Percentiles rank a stretch among this genome's conserved stretches.
Conservation (phyloP, 331 rosid genomes). For the Phaseolus coccineus region DNA sequence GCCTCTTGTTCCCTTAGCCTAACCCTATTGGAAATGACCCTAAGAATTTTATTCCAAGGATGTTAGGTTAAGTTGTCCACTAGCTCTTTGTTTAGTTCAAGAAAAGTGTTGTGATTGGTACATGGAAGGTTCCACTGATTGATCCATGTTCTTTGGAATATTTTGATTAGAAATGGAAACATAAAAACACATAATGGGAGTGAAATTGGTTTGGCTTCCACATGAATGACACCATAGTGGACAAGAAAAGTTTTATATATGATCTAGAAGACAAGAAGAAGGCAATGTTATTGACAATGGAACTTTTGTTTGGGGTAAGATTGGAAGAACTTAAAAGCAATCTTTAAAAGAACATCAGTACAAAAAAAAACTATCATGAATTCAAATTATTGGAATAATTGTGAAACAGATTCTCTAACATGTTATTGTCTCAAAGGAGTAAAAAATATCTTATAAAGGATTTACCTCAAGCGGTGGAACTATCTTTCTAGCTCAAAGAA, state of each 20-base stretch:
- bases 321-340: constrained; percentile 21
- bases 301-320: constrained; percentile 50
- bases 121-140: constrained; percentile 42
- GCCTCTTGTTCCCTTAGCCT: constrained; percentile 45
- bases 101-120: constrained; percentile 42
- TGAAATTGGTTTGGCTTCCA: constrained; percentile 21
- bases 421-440: no score
- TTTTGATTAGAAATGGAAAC: constrained; percentile 35
- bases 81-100: constrained; percentile 39
- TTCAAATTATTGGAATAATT: no score
- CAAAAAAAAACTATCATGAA: no score
- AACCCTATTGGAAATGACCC: constrained; percentile 40
- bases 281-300: constrained; percentile 35
- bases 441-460: no score
- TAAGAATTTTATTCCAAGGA: constrained; percentile 36
- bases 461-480: no score
- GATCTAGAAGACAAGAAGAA: constrained; percentile 55
- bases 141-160: constrained; percentile 46
- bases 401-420: no score
- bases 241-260: constrained; percentile 36
- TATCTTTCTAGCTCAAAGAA: no score
- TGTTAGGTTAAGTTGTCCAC: constrained; percentile 51
- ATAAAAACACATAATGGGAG: not conserved
- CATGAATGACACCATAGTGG: constrained; percentile 44
- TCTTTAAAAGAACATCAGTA: no score